Conservation (phyloP, 2,329 filamentous ascomycete genomes). For the Xylaria sp. region DNA sequence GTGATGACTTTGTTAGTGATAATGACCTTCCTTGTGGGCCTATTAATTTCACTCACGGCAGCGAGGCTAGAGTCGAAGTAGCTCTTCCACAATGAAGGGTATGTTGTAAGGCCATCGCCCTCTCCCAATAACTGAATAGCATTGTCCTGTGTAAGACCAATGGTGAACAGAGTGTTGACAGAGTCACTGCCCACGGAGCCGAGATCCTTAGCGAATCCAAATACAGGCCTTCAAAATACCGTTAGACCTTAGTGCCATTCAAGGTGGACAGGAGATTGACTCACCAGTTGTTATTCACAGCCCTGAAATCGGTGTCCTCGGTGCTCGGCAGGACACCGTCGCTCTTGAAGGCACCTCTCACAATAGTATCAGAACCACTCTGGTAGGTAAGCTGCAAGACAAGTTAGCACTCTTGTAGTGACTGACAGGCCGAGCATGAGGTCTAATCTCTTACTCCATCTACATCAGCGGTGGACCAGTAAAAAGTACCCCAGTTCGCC, state of each 20-base stretch:
- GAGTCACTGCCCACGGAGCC: constrained; percentile 47
- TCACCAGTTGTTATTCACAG: constrained; percentile 66
- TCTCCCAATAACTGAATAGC: constrained; percentile 77
- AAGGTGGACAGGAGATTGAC: not conserved
- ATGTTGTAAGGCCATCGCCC: constrained; percentile 62
- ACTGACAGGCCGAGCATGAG: not conserved
- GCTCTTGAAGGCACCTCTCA: constrained; percentile 70
- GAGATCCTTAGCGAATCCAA: constrained; percentile 74
- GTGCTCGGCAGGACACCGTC: constrained; percentile 67
- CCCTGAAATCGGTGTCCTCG: constrained; percentile 68
- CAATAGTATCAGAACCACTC: constrained; percentile 67
- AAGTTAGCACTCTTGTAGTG: constrained; percentile 18
- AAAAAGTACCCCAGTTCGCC: constrained; percentile 80
- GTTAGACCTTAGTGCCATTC: constrained; percentile 14
- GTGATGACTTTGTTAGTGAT: constrained; percentile 15
- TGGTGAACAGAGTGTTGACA: constrained; percentile 68
- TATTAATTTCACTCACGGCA: constrained; percentile 49
- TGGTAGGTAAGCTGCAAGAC: constrained; percentile 66
- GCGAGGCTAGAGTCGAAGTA: constrained; percentile 69
- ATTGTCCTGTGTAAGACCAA: constrained; percentile 77
- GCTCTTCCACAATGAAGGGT: constrained; percentile 78
- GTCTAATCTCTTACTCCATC: constrained; percentile 46
- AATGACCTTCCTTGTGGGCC: not conserved
- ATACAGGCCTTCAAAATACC: constrained; percentile 66
- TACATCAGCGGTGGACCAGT: constrained; percentile 68